Evolutionary conservation across 73 alveolate species (phyloP).

Genomic region (Symbiodinium pilosum): DNA sequence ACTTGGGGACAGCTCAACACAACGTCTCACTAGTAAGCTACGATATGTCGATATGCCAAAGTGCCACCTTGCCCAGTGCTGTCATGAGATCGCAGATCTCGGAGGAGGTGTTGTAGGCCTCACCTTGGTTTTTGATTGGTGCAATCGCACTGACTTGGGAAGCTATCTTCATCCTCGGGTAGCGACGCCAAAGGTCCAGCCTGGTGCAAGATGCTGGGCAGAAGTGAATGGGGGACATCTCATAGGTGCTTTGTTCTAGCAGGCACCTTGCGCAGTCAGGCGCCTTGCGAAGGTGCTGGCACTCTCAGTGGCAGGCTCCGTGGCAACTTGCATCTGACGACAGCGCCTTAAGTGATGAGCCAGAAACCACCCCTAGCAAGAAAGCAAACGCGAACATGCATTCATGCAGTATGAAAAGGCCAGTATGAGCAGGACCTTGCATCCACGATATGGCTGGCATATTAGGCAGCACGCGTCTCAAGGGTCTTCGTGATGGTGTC

Average conservation of each 20-base stretch:
- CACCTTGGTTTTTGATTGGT: neutral
- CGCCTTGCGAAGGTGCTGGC: no score
- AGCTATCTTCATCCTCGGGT: neutral
- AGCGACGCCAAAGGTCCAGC: constrained; percentile 7
- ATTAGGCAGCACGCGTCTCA: no score
- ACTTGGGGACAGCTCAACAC: neutral
- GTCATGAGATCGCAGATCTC: constrained; percentile 90
- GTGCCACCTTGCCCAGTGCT: neutral
- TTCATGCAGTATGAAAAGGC: no score
- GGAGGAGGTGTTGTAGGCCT: constrained; percentile 81
- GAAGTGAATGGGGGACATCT: neutral
- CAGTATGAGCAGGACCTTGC: no score
- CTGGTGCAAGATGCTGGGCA: neutral
- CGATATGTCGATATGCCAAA: no score
- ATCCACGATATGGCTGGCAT: no score
- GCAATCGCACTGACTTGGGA: neutral
- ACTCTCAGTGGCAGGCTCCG: constrained; percentile 29
- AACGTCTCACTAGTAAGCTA: no score
- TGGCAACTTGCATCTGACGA: constrained; percentile 90
- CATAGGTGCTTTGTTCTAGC: no score
- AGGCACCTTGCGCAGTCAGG: neutral
- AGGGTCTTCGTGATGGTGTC: constrained; percentile 93
- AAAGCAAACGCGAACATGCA: no score
- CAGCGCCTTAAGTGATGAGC: constrained; percentile 91
- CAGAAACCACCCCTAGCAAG: no score